Percentiles rank a stretch among this genome's conserved stretches.
These are phyloP conservation scores for Heliocybe sulcata DNA, from an alignment of 1,284 basidiomycete genomes.

Conservation along the genomic window DNA sequence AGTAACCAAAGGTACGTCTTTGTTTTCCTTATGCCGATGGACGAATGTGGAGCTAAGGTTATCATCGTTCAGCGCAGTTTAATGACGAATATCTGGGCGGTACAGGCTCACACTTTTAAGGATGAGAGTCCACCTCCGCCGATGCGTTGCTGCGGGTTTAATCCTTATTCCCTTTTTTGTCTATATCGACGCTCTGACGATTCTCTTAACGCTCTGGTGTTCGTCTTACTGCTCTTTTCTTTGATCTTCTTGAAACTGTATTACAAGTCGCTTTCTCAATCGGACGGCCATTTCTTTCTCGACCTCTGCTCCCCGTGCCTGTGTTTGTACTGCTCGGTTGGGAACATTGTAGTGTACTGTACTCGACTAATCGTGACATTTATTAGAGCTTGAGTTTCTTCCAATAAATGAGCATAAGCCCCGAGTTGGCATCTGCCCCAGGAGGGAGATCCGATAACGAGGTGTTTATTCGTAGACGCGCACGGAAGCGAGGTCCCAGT, in stretches of 20 bases:
- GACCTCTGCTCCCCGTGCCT: too few relatives aligned
- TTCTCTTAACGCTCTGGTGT: background rate
- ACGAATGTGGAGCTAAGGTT: background rate
- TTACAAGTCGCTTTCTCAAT: background rate
- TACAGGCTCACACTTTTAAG: too few relatives aligned
- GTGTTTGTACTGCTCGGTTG: background rate
- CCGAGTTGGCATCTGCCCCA: background rate
- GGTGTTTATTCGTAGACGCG: conserved; percentile 31
- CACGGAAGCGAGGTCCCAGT: conserved; percentile 43
- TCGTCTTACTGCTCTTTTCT: background rate
- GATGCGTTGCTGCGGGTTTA: background rate
- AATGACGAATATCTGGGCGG: background rate
- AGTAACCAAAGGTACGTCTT: background rate
- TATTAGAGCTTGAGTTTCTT: background rate
- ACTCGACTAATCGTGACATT: background rate
- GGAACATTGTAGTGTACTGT: background rate
- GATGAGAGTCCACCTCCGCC: background rate
- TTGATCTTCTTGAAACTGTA: background rate
- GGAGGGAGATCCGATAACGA: background rate
- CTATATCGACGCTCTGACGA: background rate
- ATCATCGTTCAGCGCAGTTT: background rate
- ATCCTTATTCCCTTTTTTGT: background rate
- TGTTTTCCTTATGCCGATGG: background rate
- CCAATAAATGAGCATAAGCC: too few relatives aligned
- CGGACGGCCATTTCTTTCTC: background rate